These are phyloP conservation scores for Saccharomycopsis guyanensis DNA, from an alignment of 805 yeast genomes.

Conservation along the genomic window DNA sequence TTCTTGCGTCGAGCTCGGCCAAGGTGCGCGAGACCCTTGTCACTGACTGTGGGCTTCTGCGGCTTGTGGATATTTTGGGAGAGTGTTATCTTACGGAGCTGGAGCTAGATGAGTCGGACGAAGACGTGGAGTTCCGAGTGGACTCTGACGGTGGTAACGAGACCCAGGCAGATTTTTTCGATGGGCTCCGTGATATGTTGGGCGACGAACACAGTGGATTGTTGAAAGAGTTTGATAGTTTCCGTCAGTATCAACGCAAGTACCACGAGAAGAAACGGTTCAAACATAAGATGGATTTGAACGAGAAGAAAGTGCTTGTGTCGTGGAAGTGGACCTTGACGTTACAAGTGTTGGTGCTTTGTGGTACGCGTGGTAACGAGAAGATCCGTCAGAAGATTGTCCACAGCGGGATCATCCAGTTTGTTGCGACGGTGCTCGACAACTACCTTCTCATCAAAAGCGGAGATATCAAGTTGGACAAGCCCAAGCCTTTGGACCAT, in stretches of 20 bases:
- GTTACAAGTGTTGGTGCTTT: slow-evolving; percentile 82
- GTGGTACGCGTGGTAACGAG: slow-evolving; percentile 92
- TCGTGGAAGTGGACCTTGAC: slow-evolving; percentile 98
- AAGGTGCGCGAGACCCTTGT: slow-evolving; percentile 87
- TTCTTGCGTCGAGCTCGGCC: slow-evolving; percentile 75
- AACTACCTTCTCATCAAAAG: slow-evolving; percentile 48
- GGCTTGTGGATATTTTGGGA: slow-evolving; percentile 76
- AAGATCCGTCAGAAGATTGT: slow-evolving; percentile 77
- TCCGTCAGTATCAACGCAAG: slow-evolving; percentile 7
- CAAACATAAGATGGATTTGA: slow-evolving; percentile 24
- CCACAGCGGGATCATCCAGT: slow-evolving; percentile 85
- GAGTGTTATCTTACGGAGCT: slow-evolving; percentile 49
- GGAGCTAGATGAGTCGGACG: slow-evolving; percentile 13
- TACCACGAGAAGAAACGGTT: slow-evolving; percentile 8
- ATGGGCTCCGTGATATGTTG: slow-evolving; percentile 9
- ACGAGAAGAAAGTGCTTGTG: slow-evolving; percentile 38
- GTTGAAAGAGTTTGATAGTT: slow-evolving; percentile 1
- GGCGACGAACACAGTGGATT: neutral
- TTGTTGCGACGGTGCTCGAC: slow-evolving; percentile 86
- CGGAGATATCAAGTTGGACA: neutral
- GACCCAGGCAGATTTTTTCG: slow-evolving; percentile 8
- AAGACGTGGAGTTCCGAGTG: slow-evolving; percentile 1
- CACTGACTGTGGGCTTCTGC: slow-evolving; percentile 84
- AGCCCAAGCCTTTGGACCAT: neutral
- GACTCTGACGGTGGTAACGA: neutral